Conservation (phyloP, 345 rosid genomes). For the Eucalyptus pauciflora region DNA sequence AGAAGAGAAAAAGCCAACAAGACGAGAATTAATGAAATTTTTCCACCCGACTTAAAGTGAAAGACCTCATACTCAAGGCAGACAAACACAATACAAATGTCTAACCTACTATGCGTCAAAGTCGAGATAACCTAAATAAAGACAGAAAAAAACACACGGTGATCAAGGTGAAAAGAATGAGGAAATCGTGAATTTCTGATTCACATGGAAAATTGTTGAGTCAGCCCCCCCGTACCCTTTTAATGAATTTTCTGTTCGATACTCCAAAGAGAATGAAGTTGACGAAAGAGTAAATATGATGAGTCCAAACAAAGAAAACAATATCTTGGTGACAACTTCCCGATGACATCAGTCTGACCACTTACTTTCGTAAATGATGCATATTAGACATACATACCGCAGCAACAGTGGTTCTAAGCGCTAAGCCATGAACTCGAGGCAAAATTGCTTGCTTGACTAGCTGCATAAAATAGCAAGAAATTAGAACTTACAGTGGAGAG, state of each 20-base stretch:
- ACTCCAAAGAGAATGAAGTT: not conserved
- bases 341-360: not conserved
- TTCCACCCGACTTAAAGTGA: not conserved
- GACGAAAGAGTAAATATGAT: not conserved
- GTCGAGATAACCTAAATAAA: not conserved
- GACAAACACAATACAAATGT: not conserved
- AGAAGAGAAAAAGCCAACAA: not conserved
- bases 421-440: constrained; percentile 94
- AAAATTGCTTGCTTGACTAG: constrained; percentile 83
- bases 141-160: not conserved
- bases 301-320: not conserved
- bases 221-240: not conserved
- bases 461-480: constrained; percentile 22
- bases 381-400: constrained; percentile 43
- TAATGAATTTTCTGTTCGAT: not conserved
- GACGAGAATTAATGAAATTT: not conserved
- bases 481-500: not conserved
- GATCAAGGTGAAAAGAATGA: not conserved
- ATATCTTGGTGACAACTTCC: not conserved
- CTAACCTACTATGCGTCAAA: not conserved
- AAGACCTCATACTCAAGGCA: not conserved
- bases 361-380: not conserved
- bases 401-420: constrained; percentile 95
- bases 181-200: not conserved
- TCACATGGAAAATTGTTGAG: not conserved